Percentiles rank a stretch among this genome's conserved stretches.
These are phyloP conservation scores for Aspergillus sp. DNA, from an alignment of 2,329 filamentous ascomycete genomes.

Conservation along the genomic window DNA sequence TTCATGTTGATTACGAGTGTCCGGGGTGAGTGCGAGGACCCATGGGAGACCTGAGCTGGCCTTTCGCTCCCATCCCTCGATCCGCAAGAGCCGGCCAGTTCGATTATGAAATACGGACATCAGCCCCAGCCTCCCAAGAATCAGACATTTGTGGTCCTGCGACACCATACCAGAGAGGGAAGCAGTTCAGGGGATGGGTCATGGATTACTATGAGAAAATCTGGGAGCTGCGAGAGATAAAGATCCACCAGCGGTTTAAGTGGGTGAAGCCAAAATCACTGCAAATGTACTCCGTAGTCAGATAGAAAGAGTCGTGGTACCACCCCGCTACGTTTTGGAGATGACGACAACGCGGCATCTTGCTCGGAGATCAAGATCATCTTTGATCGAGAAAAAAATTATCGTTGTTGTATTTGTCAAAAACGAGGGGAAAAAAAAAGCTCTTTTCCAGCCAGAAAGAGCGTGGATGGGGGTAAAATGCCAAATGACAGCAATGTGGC, in stretches of 20 bases:
- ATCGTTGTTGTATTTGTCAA: background rate
- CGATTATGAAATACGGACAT: constrained; percentile 1
- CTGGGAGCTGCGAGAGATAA: background rate
- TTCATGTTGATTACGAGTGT: background rate
- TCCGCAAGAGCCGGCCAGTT: background rate
- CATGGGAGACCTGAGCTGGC: background rate
- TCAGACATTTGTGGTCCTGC: background rate
- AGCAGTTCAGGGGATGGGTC: background rate
- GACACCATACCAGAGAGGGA: constrained; percentile 2
- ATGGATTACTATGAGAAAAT: background rate
- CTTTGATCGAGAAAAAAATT: background rate
- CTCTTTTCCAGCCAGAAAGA: background rate
- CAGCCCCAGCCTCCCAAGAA: background rate
- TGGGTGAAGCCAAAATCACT: background rate
- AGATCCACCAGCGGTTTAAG: constrained; percentile 6
- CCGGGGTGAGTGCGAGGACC: background rate
- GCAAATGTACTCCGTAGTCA: background rate
- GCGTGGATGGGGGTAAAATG: constrained; percentile 4
- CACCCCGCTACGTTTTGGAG: background rate
- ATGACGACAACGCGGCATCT: background rate
- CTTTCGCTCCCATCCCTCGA: background rate
- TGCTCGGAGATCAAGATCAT: background rate
- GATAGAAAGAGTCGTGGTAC: background rate
- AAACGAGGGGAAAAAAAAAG: background rate
- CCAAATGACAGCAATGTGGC: constrained; percentile 27